Conservation (phyloP, 2,329 filamentous ascomycete species). For the Fusarium staphyleae region DNA sequence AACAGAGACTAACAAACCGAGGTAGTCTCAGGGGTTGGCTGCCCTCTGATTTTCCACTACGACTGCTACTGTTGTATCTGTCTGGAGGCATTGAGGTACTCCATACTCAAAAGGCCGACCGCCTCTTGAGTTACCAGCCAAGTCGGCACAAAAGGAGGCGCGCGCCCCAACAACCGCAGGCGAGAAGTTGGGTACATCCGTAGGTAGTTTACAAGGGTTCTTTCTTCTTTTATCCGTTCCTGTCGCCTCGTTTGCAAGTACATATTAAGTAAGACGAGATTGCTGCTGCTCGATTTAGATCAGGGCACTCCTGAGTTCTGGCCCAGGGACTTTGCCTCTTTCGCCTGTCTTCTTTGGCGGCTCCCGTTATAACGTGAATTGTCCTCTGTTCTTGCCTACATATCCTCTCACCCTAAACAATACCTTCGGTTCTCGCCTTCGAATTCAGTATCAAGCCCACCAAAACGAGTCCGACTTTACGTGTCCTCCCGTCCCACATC, state of each 20-base stretch:
- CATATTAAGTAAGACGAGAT: conserved; percentile 25
- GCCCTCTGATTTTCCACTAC: not conserved
- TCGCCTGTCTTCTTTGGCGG: too few relatives aligned
- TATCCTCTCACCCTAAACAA: not conserved
- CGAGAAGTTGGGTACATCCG: not conserved
- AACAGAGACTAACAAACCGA: conserved; percentile 23
- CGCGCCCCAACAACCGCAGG: conserved; percentile 20
- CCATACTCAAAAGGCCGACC: too few relatives aligned
- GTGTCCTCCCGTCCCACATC: conserved; percentile 24
- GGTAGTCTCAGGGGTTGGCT: not conserved
- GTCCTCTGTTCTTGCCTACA: too few relatives aligned
- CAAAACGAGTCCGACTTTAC: conserved; percentile 13
- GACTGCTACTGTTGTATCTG: not conserved
- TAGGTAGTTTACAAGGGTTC: not conserved
- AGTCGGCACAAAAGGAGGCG: conserved; percentile 26
- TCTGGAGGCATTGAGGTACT: too few relatives aligned
- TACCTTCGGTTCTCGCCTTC: not conserved
- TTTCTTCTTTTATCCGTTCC: conserved; percentile 4
- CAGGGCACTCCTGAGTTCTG: too few relatives aligned
- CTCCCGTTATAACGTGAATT: too few relatives aligned
- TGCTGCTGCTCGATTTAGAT: not conserved
- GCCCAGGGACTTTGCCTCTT: too few relatives aligned
- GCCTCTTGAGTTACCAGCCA: conserved; percentile 11
- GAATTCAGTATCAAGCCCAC: conserved; percentile 1
- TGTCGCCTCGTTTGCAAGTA: not conserved